Conservation (phyloP, 2,329 filamentous ascomycete genomes). For the Fusarium xyrophilum region DNA sequence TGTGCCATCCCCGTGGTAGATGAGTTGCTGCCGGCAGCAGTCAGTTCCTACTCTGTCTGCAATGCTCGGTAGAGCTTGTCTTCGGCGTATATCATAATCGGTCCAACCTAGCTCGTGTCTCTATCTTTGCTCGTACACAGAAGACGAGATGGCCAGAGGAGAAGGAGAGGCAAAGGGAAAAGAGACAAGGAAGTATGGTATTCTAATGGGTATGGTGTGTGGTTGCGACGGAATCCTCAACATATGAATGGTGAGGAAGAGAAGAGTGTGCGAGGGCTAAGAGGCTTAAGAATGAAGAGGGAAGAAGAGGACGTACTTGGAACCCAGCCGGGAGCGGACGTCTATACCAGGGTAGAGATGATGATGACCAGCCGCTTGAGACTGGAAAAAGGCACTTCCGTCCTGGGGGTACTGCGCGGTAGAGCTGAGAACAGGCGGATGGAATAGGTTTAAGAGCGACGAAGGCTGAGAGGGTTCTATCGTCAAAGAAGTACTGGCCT, state of each 20-base stretch:
- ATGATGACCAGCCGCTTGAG: slow-evolving; percentile 50
- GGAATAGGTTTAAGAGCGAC: slow-evolving; percentile 60
- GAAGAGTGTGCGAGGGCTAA: not conserved
- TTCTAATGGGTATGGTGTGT: not conserved
- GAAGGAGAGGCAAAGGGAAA: not conserved
- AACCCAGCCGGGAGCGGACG: slow-evolving; percentile 61
- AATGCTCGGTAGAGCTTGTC: slow-evolving; percentile 4
- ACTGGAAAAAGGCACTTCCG: slow-evolving; percentile 57
- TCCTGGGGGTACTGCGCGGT: slow-evolving; percentile 59
- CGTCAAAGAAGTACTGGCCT: slow-evolving; percentile 59
- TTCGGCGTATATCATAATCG: slow-evolving; percentile 7
- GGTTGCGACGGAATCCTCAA: slow-evolving; percentile 1
- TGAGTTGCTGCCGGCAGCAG: slow-evolving; percentile 51
- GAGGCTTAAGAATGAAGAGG: not conserved
- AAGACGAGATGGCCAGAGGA: not conserved
- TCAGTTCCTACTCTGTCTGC: slow-evolving; percentile 30
- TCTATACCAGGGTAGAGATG: slow-evolving; percentile 59
- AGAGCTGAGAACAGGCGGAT: slow-evolving; percentile 56
- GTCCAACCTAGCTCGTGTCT: slow-evolving; percentile 4
- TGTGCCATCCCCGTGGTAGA: slow-evolving; percentile 65
- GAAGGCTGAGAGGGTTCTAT: slow-evolving; percentile 62
- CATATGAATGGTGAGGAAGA: slow-evolving; percentile 1
- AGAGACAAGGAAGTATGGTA: not conserved
- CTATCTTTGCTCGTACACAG: not conserved
- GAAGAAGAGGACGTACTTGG: slow-evolving; percentile 56